phyloP scores from a whole-genome alignment of 164 flowering plant genomes.

The Aristolochia fimbriata region DNA sequence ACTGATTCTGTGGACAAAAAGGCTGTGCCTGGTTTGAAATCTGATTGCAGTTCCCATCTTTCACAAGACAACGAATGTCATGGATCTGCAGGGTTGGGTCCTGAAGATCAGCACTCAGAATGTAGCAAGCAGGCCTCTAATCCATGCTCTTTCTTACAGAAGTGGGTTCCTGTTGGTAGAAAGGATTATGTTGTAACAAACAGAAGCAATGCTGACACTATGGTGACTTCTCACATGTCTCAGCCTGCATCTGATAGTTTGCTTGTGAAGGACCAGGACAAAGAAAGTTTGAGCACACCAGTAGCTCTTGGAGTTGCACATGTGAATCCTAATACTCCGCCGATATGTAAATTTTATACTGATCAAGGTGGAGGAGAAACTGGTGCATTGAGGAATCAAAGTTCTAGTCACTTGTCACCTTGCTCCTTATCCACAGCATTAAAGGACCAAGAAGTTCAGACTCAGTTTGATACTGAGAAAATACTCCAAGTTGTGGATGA shows the following conservation, averaged over 20 bases:
- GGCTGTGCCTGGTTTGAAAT: slow-evolving; percentile 4
- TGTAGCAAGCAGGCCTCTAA: slow-evolving; percentile 18
- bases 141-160: slow-evolving; percentile 29
- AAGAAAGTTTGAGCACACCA: slow-evolving; percentile 11
- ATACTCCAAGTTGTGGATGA: slow-evolving; percentile 29
- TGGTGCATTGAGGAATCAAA: slow-evolving; percentile 7
- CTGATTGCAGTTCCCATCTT: slow-evolving; percentile 10
- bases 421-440: too few relatives aligned
- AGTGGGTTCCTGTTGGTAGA: slow-evolving; percentile 38
- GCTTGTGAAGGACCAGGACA: slow-evolving; percentile 7
- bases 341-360: slow-evolving; percentile 3
- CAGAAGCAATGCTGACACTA: slow-evolving; percentile 11
- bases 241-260: slow-evolving; percentile 9
- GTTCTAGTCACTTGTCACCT: background rate
- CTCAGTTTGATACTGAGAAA: slow-evolving; percentile 12
- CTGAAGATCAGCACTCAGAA: slow-evolving; percentile 16
- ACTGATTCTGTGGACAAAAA: slow-evolving; percentile 7
- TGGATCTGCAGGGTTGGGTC: slow-evolving; percentile 14
- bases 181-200: slow-evolving; percentile 19
- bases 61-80: slow-evolving; percentile 6
- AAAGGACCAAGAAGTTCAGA: background rate
- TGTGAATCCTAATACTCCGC: slow-evolving; percentile 7
- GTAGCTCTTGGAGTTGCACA: slow-evolving; percentile 4
- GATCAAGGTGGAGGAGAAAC: slow-evolving; percentile 5
- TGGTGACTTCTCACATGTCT: slow-evolving; percentile 14